Evolutionary conservation across 139 green algal species (phyloP), one percentile per base, ranked within the genome.

Genomic region (Gonium pectorale): DNA sequence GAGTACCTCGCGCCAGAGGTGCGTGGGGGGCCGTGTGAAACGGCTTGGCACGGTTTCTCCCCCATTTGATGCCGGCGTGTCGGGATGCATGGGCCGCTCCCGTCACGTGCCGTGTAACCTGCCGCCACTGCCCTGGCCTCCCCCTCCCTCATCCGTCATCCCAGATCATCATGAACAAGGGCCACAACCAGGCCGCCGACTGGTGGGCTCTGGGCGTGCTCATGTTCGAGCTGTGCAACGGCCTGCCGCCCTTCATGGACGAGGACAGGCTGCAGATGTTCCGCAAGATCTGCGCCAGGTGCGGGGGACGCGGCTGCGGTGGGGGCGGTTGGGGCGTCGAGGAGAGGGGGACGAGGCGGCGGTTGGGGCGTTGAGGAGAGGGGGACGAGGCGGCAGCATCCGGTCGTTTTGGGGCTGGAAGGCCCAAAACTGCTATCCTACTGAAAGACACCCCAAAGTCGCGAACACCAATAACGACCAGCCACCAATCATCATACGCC

Each of bases 151-250:
- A 11, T 26, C 54, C 27, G 13, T 2, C 59, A 40, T n/a, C 22
- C 0, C 93, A 99, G 91, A 90, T 98, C 31, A 90, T 98, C 70
- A 92, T 93, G 33, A 93, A 91, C 79, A 86, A 89, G 43, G 96
- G 96, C 17, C 95, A 98, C 86, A 92, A 88, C 31, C 59, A 71
- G 31, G 89, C 93, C 9, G 97, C 97, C 40, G 97, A 99, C 90
- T 99, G 96, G 96, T 99, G 97, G 97, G 93, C 95, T 5, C 67
- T 97, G 51, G 97, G 97, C 5, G 94, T 99, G 52, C 92, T 99
- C 19, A 92, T 98, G 26, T 99, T 91, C 79, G 96, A 98, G 91
- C 95, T 99, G 89, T 89, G 95, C 21, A 93, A 90, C 0, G 96
- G 97, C 11, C 74, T 88, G 38, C 94, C 95, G 15, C 97, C 97